Conservation (phyloP, 139 green algal species). For the Edaphochlamys debaryana region DNA sequence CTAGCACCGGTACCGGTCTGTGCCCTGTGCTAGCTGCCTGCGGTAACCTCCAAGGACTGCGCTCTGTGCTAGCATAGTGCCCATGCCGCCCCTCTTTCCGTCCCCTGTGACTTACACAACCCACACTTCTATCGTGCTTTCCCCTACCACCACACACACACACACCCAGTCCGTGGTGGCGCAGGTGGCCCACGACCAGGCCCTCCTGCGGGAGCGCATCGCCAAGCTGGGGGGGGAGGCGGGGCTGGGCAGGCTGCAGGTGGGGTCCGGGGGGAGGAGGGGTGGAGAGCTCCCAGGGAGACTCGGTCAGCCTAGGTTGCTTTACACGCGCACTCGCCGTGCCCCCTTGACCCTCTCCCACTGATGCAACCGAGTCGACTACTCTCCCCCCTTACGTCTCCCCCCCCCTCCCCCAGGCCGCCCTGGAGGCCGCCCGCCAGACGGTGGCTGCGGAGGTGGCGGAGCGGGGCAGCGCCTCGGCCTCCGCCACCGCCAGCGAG, state of each 20-base stretch:
- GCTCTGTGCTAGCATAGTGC: too few species aligned
- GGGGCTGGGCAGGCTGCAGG: conserved; percentile 74
- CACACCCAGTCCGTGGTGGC: conserved; percentile 63
- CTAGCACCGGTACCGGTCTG: too few species aligned
- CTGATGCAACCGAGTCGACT: too few species aligned
- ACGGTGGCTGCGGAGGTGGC: conserved; percentile 41
- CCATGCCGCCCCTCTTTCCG: too few species aligned
- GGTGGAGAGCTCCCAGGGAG: background rate
- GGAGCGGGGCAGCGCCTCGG: background rate
- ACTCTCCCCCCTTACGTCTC: too few species aligned
- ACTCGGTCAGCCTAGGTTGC: background rate
- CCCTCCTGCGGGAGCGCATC: conserved; percentile 79
- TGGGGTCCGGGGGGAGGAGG: background rate
- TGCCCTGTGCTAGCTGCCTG: too few species aligned
- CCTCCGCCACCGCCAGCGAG: conserved; percentile 1
- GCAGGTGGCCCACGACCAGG: conserved; percentile 76
- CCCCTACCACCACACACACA: background rate
- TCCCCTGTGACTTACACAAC: background rate
- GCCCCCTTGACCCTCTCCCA: too few species aligned
- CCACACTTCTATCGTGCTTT: background rate
- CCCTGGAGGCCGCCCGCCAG: conserved; percentile 65
- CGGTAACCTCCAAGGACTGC: too few species aligned
- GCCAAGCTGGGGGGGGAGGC: conserved; percentile 64
- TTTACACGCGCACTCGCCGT: too few species aligned
- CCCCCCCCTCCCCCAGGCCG: too few species aligned